phyloP scores from a whole-genome alignment of 805 yeast species.

The Myxozyma vanderwaltii region DNA sequence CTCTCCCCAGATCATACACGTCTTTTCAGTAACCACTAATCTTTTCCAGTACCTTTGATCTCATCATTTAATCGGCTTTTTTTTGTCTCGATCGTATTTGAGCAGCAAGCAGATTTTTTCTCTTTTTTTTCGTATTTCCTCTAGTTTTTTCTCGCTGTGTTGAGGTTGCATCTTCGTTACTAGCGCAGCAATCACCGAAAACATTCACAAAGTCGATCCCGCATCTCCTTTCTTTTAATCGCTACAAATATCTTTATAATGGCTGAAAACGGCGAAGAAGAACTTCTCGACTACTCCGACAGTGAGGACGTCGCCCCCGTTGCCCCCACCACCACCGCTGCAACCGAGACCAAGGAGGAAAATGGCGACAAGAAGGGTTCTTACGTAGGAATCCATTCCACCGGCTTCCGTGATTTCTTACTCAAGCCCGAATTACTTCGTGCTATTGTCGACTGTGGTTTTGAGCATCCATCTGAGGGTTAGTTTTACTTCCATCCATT shows the following conservation, averaged over 20 bases:
- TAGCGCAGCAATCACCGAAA: background rate
- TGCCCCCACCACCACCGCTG: constrained; percentile 43
- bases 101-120: background rate
- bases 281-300: constrained; percentile 97
- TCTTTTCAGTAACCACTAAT: background rate
- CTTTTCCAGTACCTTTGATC: background rate
- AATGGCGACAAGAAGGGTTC: constrained; percentile 83
- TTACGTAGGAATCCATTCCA: constrained; percentile 96
- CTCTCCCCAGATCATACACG: background rate
- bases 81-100: background rate
- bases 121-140: background rate
- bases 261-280: constrained; percentile 92
- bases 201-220: background rate
- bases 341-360: constrained; percentile 46
- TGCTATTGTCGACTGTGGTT: constrained; percentile 98
- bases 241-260: constrained; percentile 12
- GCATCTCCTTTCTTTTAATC: background rate
- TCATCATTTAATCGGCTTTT: background rate
- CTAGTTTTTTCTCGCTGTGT: background rate
- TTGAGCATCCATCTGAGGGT: constrained; percentile 99
- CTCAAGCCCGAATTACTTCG: constrained; percentile 95
- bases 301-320: constrained; percentile 89
- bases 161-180: background rate
- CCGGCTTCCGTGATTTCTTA: constrained; percentile 96
- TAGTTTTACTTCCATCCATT: constrained; percentile 44